phyloP scores from a whole-genome alignment of 345 rosid genomes.

The Salix udensis region DNA sequence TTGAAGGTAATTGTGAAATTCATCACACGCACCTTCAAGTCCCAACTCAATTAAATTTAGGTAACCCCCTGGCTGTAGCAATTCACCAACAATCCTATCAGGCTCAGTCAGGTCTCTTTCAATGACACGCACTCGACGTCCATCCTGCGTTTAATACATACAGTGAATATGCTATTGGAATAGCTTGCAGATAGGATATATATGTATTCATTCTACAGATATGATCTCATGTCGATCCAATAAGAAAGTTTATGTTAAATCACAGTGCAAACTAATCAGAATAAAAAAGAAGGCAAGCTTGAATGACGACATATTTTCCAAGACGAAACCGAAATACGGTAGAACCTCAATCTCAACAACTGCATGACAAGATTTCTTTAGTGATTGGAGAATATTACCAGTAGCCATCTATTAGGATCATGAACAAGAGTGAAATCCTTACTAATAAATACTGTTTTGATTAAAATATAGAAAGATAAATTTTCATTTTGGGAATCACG shows the following conservation, averaged over 20 bases:
- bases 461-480: not conserved
- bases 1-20: not conserved
- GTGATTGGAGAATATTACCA: not conserved
- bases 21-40: slow-evolving; percentile 23
- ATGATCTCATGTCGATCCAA: not conserved
- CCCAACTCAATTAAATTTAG: slow-evolving; percentile 31
- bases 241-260: not conserved
- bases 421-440: not conserved
- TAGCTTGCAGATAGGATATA: not conserved
- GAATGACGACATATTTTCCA: not conserved
- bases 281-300: not conserved
- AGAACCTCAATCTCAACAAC: not conserved
- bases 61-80: slow-evolving; percentile 35
- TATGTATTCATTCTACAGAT: not conserved
- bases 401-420: not conserved
- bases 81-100: slow-evolving; percentile 36
- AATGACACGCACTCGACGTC: slow-evolving; percentile 28
- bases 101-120: slow-evolving; percentile 37
- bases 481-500: not conserved
- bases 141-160: slow-evolving; percentile 20
- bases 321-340: not conserved
- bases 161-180: not conserved
- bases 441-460: not conserved
- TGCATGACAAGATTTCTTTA: too few species aligned
- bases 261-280: not conserved